Percentiles rank a stretch among this genome's conserved stretches.
phyloP scores from a whole-genome alignment of 2,329 filamentous ascomycete species.

The Alternaria solani region DNA sequence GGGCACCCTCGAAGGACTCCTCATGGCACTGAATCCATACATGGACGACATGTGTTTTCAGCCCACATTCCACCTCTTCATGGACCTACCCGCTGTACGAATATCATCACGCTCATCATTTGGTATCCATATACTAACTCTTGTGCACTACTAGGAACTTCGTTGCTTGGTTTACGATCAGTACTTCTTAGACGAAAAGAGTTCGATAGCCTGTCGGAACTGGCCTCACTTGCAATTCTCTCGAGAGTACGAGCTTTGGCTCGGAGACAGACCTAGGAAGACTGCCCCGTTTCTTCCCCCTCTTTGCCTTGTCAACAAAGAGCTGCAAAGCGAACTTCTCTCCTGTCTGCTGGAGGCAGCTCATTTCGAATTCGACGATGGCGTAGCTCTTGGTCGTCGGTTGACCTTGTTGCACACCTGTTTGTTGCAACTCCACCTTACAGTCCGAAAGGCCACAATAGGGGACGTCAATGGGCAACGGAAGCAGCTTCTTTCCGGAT shows the following conservation, averaged over 20 bases:
- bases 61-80: constrained; percentile 2
- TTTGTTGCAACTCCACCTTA: background rate
- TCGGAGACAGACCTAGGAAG: background rate
- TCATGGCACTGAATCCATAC: constrained; percentile 1
- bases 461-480: background rate
- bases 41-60: background rate
- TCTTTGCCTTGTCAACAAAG: constrained; percentile 5
- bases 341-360: constrained; percentile 5
- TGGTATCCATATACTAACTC: background rate
- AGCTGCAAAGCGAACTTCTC: background rate
- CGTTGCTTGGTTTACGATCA: constrained; percentile 8
- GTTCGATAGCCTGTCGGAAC: background rate
- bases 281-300: constrained; percentile 1
- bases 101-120: background rate
- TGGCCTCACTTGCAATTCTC: constrained; percentile 3
- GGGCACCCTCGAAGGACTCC: background rate
- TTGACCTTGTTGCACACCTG: background rate
- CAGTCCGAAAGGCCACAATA: background rate
- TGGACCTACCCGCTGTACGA: constrained; percentile 2
- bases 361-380: background rate
- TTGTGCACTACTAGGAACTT: background rate
- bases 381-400: background rate
- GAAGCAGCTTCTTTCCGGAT: background rate
- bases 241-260: background rate
- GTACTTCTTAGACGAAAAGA: constrained; percentile 14